These are phyloP conservation scores for Drechslerella coelobrocha DNA, from an alignment of 2,329 filamentous ascomycete genomes.

Conservation along the genomic window DNA sequence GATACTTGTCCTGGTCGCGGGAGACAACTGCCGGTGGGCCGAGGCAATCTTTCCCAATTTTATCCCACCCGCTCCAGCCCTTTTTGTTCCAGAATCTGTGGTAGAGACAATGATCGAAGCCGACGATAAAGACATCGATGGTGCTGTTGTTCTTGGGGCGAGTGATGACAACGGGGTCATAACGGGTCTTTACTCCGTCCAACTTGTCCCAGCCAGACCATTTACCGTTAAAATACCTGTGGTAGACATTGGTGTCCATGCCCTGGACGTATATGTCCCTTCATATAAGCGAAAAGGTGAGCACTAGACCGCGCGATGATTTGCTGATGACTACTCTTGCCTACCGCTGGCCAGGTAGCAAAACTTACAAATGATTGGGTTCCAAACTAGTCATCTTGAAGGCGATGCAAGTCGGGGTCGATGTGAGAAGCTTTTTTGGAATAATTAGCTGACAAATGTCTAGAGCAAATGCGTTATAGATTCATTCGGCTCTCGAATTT, in stretches of 20 bases:
- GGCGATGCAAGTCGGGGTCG: not conserved
- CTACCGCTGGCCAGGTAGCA: no score
- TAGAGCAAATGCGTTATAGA: no score
- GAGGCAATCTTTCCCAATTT: conserved; percentile 8
- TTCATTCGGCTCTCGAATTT: no score
- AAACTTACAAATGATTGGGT: not conserved
- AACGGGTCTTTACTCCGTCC: conserved; percentile 1
- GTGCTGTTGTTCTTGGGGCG: conserved; percentile 1
- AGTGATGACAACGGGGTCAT: conserved; percentile 17
- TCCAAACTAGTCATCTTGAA: not conserved
- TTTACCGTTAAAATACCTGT: not conserved
- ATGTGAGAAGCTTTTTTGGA: not conserved
- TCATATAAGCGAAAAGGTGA: not conserved
- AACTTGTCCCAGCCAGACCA: conserved; percentile 7
- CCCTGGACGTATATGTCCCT: conserved; percentile 18
- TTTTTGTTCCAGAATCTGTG: not conserved
- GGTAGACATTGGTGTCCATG: conserved; percentile 3
- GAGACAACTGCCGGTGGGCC: conserved; percentile 21
- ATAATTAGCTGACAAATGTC: no score
- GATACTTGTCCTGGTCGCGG: conserved; percentile 15
- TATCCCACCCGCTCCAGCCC: conserved; percentile 10
- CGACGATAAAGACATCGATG: conserved; percentile 18
- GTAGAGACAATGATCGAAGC: conserved; percentile 20
- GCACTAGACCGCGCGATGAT: not conserved
- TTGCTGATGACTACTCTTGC: no score